Evolutionary conservation across 2,329 filamentous ascomycete genomes (phyloP).

Genomic region (Phyllosticta capitalensis): DNA sequence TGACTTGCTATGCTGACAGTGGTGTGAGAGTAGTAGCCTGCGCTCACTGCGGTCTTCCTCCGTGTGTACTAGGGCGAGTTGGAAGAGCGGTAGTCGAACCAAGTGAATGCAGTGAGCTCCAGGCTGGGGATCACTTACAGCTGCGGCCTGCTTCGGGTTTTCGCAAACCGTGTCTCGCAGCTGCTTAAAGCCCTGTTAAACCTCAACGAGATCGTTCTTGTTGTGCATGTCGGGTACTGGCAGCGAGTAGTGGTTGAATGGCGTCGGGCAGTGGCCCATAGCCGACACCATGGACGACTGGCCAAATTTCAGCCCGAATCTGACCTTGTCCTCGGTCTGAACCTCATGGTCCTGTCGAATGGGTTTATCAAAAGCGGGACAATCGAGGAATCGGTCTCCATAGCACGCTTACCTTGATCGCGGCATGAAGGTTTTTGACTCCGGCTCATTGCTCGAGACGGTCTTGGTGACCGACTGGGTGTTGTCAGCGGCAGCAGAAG

Average conservation of each 20-base stretch:
- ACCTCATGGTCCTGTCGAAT: too few species aligned
- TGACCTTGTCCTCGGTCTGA: too few species aligned
- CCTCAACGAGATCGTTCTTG: slow-evolving; percentile 86
- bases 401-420: too few species aligned
- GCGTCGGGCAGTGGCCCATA: slow-evolving; percentile 43
- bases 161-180: slow-evolving; percentile 96
- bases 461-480: too few species aligned
- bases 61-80: slow-evolving; percentile 41
- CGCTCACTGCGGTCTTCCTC: slow-evolving; percentile 39
- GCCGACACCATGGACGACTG: slow-evolving; percentile 45
- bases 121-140: slow-evolving; percentile 66
- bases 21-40: slow-evolving; percentile 37
- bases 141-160: slow-evolving; percentile 71
- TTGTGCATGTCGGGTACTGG: slow-evolving; percentile 83
- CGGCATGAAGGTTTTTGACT: too few species aligned
- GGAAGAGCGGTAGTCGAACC: slow-evolving; percentile 45
- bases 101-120: slow-evolving; percentile 55
- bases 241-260: slow-evolving; percentile 73
- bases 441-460: too few species aligned
- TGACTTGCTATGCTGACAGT: slow-evolving; percentile 37
- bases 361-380: too few species aligned
- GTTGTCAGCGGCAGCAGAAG: too few species aligned
- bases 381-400: too few species aligned
- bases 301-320: too few species aligned
- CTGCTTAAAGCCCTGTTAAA: slow-evolving; percentile 90